Conservation (phyloP, 805 yeast species). For the Starmerella powellii region DNA sequence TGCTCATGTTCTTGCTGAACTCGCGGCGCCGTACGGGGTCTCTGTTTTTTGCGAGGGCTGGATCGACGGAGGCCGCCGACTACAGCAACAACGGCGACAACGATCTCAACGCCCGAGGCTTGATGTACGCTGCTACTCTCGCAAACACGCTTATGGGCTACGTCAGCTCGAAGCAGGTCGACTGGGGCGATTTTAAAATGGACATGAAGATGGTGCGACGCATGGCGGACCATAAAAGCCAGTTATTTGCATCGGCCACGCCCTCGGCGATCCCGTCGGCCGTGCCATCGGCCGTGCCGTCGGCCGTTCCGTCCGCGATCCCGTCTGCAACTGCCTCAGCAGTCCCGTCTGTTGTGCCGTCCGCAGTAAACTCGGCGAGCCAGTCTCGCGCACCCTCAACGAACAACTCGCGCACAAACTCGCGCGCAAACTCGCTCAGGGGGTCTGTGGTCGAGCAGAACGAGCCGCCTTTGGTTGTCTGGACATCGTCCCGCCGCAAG, state of each 20-base stretch:
- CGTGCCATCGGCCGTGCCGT: conserved; percentile 8
- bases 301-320: conserved; percentile 7
- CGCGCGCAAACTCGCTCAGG: conserved; percentile 6
- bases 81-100: conserved; percentile 64
- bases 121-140: conserved; percentile 51
- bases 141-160: conserved; percentile 42
- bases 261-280: conserved; percentile 11
- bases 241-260: conserved; percentile 13
- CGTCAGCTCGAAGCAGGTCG: conserved; percentile 24
- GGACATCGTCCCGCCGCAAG: conserved; percentile 86
- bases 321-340: conserved; percentile 12
- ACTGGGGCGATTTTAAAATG: conserved; percentile 11
- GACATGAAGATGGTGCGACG: conserved; percentile 16
- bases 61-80: conserved; percentile 37
- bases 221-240: conserved; percentile 19
- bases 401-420: background rate
- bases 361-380: background rate
- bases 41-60: conserved; percentile 68
- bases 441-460: conserved; percentile 7
- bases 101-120: conserved; percentile 64
- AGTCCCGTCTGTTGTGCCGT: conserved; percentile 4
- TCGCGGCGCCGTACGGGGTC: conserved; percentile 76
- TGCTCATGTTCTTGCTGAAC: conserved; percentile 85
- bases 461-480: conserved; percentile 47
- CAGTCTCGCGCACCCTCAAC: conserved; percentile 5